Percentiles rank a stretch among this genome's conserved stretches.
Evolutionary conservation across 768 basidiomycete species (phyloP).

Genomic region (Lactarius sp.): DNA sequence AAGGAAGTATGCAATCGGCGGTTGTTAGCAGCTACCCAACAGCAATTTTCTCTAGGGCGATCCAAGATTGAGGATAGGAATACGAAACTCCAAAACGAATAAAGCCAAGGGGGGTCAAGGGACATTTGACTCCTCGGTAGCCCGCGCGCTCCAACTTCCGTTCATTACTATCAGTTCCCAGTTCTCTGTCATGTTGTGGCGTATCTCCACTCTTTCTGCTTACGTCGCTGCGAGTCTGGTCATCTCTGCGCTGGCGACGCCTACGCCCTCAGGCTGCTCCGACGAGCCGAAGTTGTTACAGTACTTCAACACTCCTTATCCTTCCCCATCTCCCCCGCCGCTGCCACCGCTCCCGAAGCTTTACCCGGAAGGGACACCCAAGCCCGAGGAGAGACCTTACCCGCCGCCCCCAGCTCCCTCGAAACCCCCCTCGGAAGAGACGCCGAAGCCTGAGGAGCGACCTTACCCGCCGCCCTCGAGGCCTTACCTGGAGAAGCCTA

Average conservation of each 20-base stretch:
- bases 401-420: not conserved
- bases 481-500: not conserved
- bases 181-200: constrained; percentile 12
- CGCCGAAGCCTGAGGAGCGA: not conserved
- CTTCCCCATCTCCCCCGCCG: not conserved
- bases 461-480: not conserved
- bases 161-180: constrained; percentile 10
- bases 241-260: constrained; percentile 6
- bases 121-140: not conserved
- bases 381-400: constrained; percentile 7
- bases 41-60: not conserved
- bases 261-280: not conserved
- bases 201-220: constrained; percentile 2
- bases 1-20: not conserved
- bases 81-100: constrained; percentile 4
- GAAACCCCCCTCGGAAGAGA: not conserved
- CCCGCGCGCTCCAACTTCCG: constrained; percentile 6
- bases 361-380: not conserved
- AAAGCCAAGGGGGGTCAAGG: not conserved
- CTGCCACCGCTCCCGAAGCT: not conserved
- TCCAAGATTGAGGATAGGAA: constrained; percentile 10
- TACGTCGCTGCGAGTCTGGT: constrained; percentile 1
- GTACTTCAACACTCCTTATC: not conserved
- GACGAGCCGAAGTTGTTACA: not conserved
- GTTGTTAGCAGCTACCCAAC: not conserved